These are phyloP conservation scores for Spinacia oleracea DNA, from an alignment of 179 eudicot species.

Conservation along the genomic window DNA sequence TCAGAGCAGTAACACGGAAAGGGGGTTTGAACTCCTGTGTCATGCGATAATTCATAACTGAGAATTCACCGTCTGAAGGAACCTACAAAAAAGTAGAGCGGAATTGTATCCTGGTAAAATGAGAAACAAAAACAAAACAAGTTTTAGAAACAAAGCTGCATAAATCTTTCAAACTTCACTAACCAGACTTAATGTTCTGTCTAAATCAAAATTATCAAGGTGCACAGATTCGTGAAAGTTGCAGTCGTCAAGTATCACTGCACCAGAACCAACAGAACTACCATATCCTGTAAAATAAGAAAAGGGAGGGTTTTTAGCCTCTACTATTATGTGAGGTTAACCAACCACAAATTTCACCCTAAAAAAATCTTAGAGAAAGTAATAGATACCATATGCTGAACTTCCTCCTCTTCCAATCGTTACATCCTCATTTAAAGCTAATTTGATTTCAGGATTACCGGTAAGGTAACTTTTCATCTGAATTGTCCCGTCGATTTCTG, in stretches of 20 bases:
- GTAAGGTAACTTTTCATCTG: conserved; percentile 97
- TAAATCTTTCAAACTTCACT: conserved; percentile 30
- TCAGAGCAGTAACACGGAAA: conserved; percentile 70
- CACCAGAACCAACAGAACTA: conserved; percentile 75
- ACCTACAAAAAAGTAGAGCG: conserved; percentile 47
- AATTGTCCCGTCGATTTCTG: conserved; percentile 97
- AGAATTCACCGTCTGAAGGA: conserved; percentile 94
- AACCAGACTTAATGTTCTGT: conserved; percentile 80
- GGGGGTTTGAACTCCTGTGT: conserved; percentile 98
- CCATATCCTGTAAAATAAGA: conserved; percentile 51
- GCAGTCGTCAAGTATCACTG: conserved; percentile 90
- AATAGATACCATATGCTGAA: conserved; percentile 65
- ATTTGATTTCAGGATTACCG: conserved; percentile 92
- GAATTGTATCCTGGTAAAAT: neutral
- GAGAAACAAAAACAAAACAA: conserved; percentile 4
- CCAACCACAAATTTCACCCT: neutral
- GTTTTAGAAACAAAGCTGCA: conserved; percentile 4
- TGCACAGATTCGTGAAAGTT: conserved; percentile 96
- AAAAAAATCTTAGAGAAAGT: conserved; percentile 12
- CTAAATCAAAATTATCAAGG: conserved; percentile 87
- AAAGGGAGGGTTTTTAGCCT: conserved; percentile 2
- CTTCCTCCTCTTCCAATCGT: conserved; percentile 72
- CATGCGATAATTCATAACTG: conserved; percentile 98
- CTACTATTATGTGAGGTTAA: neutral
- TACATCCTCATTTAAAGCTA: conserved; percentile 92